Evolutionary conservation across 768 basidiomycete genomes (phyloP), one percentile per base, ranked within the genome.

Genomic region (Mycena polygramma): DNA sequence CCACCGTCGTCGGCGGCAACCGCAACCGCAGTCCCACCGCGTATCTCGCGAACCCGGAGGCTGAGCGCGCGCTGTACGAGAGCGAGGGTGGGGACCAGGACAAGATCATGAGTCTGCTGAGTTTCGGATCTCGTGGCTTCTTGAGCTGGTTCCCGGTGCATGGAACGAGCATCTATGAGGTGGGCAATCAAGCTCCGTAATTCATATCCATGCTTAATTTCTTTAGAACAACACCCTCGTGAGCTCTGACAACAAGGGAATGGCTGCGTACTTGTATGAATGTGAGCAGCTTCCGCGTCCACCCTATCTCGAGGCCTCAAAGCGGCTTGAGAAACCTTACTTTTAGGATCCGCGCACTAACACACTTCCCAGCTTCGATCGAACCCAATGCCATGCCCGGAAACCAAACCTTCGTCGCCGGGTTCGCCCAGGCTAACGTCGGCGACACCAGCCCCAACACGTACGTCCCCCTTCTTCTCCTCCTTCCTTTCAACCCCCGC

Each of bases 191-290:
- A 20, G 24, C 17, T 41, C 6, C 20, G 35, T 24, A 10, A 19
- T 15, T 39, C 15, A 1, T 36, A 13, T 30, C 26, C 26, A 14
- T n/a, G 17, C 9, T 53, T 57, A 24, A 8, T 41, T 26, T 70
- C 62, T 51, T 35, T 71, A 94, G 92, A 95, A 94, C 76, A 94
- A 94, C 71, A 94, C 93, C 0, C 82, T 94, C n/a, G 87, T 94
- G 37, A 94, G 92, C 78, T 80, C 86, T 4, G 94, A 94, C 79
- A 94, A 94, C 82, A 94, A 95, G 78, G 94, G 94, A 48, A 94
- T 94, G 92, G 92, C 93, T 4, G 92, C 92, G 10, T 91, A 88
- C 78, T 77, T 94, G 20, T 95, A 93, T 69, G 94, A 94, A 84
- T 81, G 91, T 91, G 67, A 58, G 85, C n/a, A n/a, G n/a, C n/a